Conservation (phyloP, 148 eudicot genomes). For the Spergularia marina region DNA sequence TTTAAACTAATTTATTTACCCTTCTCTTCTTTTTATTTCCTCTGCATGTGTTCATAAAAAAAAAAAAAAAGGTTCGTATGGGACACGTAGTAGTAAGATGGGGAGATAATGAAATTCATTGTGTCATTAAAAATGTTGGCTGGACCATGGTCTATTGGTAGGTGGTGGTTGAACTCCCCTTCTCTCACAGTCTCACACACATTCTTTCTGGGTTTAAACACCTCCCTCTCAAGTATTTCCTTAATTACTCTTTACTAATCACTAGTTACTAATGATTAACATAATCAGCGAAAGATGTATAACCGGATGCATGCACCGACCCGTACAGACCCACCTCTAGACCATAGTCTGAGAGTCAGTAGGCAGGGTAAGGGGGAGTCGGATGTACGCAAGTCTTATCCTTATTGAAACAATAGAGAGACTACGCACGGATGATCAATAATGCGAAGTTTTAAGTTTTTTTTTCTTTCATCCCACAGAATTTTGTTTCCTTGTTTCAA, state of each 20-base stretch:
- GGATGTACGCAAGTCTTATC: too few species aligned
- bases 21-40: not conserved
- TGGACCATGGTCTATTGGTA: constrained; percentile 41
- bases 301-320: too few species aligned
- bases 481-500: not conserved
- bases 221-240: not conserved
- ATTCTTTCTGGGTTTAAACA: constrained; percentile 14
- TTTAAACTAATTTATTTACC: not conserved
- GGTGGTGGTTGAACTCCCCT: constrained; percentile 74
- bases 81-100: constrained; percentile 35
- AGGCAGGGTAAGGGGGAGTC: too few species aligned
- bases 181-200: not conserved
- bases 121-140: constrained; percentile 47
- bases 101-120: constrained; percentile 27
- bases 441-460: too few species aligned
- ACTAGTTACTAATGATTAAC: not conserved
- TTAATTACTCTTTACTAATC: not conserved
- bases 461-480: too few species aligned
- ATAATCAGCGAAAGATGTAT: too few species aligned
- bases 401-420: too few species aligned
- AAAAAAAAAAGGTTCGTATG: constrained; percentile 23
- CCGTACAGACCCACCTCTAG: too few species aligned
- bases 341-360: too few species aligned
- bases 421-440: too few species aligned
- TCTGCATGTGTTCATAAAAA: not conserved